Evolutionary conservation across 1,284 basidiomycete genomes (phyloP), one percentile per base, ranked within the genome.

Genomic region (Marasmius fiardii): DNA sequence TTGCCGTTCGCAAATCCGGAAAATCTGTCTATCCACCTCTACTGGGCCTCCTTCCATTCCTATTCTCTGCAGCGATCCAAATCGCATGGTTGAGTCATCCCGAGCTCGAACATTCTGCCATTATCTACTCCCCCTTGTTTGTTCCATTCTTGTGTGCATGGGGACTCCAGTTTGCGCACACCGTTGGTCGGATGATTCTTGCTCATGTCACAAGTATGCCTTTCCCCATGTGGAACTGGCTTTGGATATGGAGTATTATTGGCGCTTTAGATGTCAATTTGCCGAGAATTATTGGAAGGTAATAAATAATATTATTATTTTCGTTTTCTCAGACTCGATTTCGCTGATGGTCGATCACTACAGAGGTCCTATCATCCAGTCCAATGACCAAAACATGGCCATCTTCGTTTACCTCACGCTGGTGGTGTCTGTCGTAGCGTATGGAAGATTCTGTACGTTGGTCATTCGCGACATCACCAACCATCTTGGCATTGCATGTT

Each of bases 101-200:
- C 4, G 73, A 81, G n/a, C 74, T 74, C 61, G 68, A 75, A 55
- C 71, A 80, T 58, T 28, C 37, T 37, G 52, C 51, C 1, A 83
- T 89, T 67, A 69, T 88, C 51, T 70, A 83, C 63, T 85, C 84
- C 0, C 73, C 85, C 1, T 77, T 89, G 20, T 87, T 98, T 65
- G 73, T 98, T 4, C 93, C 95, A 0, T 96, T 96, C 77, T 71
- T 95, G 18, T 86, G 85, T 61, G 88, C 89, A 44, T 98, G 95
- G 94, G 96, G 93, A 21, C 72, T 93, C 50, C 86, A 89, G 65
- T 93, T 93, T 61, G 86, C 90, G 20, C 88, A 93, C 69, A 86
- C 90, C 65, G 95, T 98, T 44, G 93, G 93, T 35, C 78, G 91
- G 62, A 90, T 98, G 74, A 98, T 98, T 67, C 75, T 98, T 34